Evolutionary conservation across 169 alveolate species (phyloP), one percentile per base, ranked within the genome.

Genomic region (Eimeria acervulina): DNA sequence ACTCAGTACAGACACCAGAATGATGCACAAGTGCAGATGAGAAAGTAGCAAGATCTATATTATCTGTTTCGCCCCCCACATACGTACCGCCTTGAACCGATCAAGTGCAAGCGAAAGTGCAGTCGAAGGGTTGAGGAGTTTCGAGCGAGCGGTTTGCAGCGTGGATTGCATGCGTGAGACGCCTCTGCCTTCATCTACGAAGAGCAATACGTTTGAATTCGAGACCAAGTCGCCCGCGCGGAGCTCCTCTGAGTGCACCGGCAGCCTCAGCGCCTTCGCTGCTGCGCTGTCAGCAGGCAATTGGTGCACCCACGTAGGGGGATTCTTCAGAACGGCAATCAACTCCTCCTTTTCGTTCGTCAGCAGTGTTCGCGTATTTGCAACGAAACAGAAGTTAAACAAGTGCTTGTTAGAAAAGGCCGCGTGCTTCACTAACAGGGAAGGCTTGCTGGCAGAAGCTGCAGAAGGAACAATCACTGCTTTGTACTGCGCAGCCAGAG

Each of bases 151-250:
- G 33, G 78, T 84, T 33, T 84, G 92, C 31, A 84, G 15, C 19
- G 55, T 55, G 38, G 92, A 15, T 36, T 84, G 92, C 40, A 55
- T 51, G 51, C 92, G 92, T 17, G 92, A 51, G 12, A 76, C 63
- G 90, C 95, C 95, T 40, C 76, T 55, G 80, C 95, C 95, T 55
- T 90, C 95, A 61, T 90, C 90, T 1, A n/a, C 66, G 44, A 90
- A 90, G 21, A 90, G 95, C 83, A 74, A 19, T 23, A 90, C 33
- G 72, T 52, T 61, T 13, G 95, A 72, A 72, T 26, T 36, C 13
- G 72, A 6, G 26, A 15, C 47, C 23, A 84, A 68, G 19, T 47
- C 92, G 13, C 55, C 52, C 33, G 28, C 92, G 4, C 55, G 47
- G n/a, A 84, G 78, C 26, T 84, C 51, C 59, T 84, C 76, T 33